Percentiles rank a stretch among this genome's conserved stretches.
These are phyloP conservation scores for Cercospora sp. DNA, from an alignment of 2,329 filamentous ascomycete species.

Conservation along the genomic window DNA sequence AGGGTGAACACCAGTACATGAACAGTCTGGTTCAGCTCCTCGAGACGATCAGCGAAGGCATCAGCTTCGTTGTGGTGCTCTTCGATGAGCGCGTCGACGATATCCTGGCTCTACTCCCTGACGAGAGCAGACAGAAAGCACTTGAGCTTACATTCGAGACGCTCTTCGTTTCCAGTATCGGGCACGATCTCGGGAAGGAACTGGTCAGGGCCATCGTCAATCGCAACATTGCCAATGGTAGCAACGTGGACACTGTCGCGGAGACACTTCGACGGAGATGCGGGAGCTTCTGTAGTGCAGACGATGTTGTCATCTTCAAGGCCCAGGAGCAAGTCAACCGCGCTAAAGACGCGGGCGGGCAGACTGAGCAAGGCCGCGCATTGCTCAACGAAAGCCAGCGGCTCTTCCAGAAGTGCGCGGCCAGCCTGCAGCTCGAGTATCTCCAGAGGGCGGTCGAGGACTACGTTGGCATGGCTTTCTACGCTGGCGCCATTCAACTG, in stretches of 20 bases:
- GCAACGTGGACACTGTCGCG: conserved; percentile 95
- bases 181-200: conserved; percentile 87
- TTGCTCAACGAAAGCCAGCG: conserved; percentile 85
- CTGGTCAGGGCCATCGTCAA: conserved; percentile 98
- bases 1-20: conserved; percentile 91
- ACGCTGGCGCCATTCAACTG: conserved; percentile 84
- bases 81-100: conserved; percentile 93
- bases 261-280: conserved; percentile 90
- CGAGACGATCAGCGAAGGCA: conserved; percentile 89
- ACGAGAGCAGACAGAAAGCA: conserved; percentile 67
- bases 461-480: conserved; percentile 82
- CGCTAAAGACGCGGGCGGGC: conserved; percentile 73
- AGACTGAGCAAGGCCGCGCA: conserved; percentile 73
- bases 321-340: conserved; percentile 92
- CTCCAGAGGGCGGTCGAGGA: conserved; percentile 74
- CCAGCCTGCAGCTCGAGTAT: conserved; percentile 72
- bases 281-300: conserved; percentile 94
- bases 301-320: conserved; percentile 98
- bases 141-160: conserved; percentile 80
- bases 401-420: conserved; percentile 85
- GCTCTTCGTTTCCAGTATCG: conserved; percentile 75
- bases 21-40: conserved; percentile 83
- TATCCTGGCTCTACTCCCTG: conserved; percentile 75
- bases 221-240: conserved; percentile 92
- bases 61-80: conserved; percentile 90